Conservation (phyloP, 495 filamentous ascomycete genomes). For the Neurospora sp. region DNA sequence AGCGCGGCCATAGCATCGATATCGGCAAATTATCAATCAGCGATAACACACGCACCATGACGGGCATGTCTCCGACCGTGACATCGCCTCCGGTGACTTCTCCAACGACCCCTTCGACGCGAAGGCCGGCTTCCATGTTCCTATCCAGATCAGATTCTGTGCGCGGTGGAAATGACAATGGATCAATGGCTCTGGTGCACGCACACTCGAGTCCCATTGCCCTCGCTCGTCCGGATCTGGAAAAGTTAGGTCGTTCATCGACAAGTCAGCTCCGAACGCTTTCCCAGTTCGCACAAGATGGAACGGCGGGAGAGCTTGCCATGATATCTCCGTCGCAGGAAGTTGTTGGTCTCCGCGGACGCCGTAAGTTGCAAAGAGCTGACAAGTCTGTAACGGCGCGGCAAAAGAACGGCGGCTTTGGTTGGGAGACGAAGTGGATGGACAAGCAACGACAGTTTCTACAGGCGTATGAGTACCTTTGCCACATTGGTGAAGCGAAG, state of each 20-base stretch:
- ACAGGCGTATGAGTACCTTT: constrained; percentile 97
- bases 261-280: constrained; percentile 83
- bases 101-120: constrained; percentile 24
- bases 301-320: constrained; percentile 65
- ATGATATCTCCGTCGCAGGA: constrained; percentile 65
- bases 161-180: constrained; percentile 21
- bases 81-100: constrained; percentile 2
- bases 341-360: constrained; percentile 77
- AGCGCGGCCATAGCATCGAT: constrained; percentile 42
- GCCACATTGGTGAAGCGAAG: constrained; percentile 98
- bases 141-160: constrained; percentile 42
- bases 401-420: constrained; percentile 41
- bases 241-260: constrained; percentile 69
- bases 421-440: constrained; percentile 95
- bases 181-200: constrained; percentile 30
- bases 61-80: constrained; percentile 12
- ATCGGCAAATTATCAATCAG: constrained; percentile 35
- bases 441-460: constrained; percentile 94
- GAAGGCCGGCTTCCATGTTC: constrained; percentile 45
- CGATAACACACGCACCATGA: constrained; percentile 23
- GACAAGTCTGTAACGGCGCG: constrained; percentile 38
- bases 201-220: constrained; percentile 31
- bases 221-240: constrained; percentile 58
- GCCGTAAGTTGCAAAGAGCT: constrained; percentile 69
- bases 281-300: constrained; percentile 71